Percentiles rank a stretch among this genome's conserved stretches.
phyloP scores from a whole-genome alignment of 1,284 basidiomycete genomes.

The Puccinia horiana region DNA sequence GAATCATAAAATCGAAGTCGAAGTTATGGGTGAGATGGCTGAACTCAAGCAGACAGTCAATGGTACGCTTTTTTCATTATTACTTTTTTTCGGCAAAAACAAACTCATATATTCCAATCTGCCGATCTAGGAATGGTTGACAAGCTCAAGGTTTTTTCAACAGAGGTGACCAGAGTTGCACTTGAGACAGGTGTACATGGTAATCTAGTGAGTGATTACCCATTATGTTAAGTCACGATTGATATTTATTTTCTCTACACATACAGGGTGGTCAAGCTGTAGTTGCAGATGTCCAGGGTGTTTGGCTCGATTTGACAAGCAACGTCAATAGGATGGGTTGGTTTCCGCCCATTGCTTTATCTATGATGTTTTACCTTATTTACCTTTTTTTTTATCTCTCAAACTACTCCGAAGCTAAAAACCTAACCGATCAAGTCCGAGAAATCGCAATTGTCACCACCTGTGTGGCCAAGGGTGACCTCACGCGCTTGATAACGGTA shows the following conservation, averaged over 20 bases:
- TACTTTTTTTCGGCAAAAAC: not conserved
- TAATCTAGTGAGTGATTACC: slow-evolving; percentile 25
- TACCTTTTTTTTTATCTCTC: too few relatives aligned
- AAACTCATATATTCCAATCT: not conserved
- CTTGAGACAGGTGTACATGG: slow-evolving; percentile 52
- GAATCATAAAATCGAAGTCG: slow-evolving; percentile 92
- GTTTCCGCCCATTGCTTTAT: too few relatives aligned
- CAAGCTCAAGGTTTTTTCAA: slow-evolving; percentile 81
- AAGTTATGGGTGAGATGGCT: slow-evolving; percentile 92
- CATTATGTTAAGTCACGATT: not conserved
- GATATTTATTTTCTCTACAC: not conserved
- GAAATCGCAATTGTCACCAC: slow-evolving; percentile 87
- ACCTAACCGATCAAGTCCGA: slow-evolving; percentile 89
- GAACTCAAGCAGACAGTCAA: slow-evolving; percentile 98
- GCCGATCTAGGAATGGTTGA: slow-evolving; percentile 64
- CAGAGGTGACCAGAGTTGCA: slow-evolving; percentile 95
- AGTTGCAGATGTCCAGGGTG: slow-evolving; percentile 58
- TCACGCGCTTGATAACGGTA: slow-evolving; percentile 66
- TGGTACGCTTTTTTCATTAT: slow-evolving; percentile 74
- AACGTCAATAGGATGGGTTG: slow-evolving; percentile 52
- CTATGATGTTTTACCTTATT: too few relatives aligned
- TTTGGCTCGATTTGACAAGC: slow-evolving; percentile 59
- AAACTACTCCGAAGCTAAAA: too few relatives aligned
- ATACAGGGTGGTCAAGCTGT: slow-evolving; percentile 58
- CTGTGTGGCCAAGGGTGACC: slow-evolving; percentile 69